Conservation (phyloP, 495 filamentous ascomycete species). For the Apiosordaria backusii region DNA sequence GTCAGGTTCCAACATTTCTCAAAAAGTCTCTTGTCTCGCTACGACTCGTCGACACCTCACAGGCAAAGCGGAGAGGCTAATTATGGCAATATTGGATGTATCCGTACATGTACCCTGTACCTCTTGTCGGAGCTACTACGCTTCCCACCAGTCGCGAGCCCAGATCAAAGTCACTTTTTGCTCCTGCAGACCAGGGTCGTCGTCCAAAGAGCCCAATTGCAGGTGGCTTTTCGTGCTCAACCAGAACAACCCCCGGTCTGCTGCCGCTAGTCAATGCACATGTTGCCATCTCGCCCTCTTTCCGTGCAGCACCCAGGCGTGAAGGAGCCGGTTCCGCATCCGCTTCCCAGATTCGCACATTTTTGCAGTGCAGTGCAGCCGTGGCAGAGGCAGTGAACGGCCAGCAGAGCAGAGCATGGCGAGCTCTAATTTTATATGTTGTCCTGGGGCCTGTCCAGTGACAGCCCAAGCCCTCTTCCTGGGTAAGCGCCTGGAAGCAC, state of each 20-base stretch:
- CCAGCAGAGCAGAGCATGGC: slow-evolving; percentile 10
- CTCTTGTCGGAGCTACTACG: slow-evolving; percentile 21
- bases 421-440: slow-evolving; percentile 36
- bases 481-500: slow-evolving; percentile 34
- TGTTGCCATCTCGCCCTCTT: slow-evolving; percentile 26
- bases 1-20: neutral
- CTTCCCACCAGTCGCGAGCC: slow-evolving; percentile 27
- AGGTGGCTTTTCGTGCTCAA: slow-evolving; percentile 21
- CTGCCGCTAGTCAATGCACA: slow-evolving; percentile 27
- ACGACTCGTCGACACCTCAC: slow-evolving; percentile 22
- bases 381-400: slow-evolving; percentile 11
- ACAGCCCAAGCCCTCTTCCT: slow-evolving; percentile 23
- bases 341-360: slow-evolving; percentile 11
- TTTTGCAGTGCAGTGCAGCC: slow-evolving; percentile 4
- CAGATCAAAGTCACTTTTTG: slow-evolving; percentile 30
- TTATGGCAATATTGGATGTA: slow-evolving; percentile 40
- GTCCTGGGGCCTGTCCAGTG: slow-evolving; percentile 30
- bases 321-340: slow-evolving; percentile 10
- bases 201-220: slow-evolving; percentile 7
- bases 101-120: slow-evolving; percentile 28
- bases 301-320: slow-evolving; percentile 18
- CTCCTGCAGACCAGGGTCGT: slow-evolving; percentile 28
- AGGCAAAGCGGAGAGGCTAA: slow-evolving; percentile 31
- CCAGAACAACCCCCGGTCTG: slow-evolving; percentile 18
- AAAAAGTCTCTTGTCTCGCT: slow-evolving; percentile 13